Evolutionary conservation across 2,329 filamentous ascomycete genomes (phyloP).

Genomic region (Trichoderma oligosporum): DNA sequence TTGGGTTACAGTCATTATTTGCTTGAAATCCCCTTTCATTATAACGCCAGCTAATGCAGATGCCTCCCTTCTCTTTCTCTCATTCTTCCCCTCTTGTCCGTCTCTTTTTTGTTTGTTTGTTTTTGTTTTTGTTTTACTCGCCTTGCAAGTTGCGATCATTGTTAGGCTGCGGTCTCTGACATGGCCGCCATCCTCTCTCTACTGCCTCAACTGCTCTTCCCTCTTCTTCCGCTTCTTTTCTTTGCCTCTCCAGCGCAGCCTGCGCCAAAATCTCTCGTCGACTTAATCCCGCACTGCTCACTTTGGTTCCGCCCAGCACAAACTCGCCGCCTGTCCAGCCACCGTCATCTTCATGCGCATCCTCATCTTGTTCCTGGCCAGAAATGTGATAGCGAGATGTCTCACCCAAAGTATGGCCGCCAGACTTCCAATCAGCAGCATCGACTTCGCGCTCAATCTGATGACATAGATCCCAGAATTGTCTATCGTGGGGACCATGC

Average conservation of each 20-base stretch:
- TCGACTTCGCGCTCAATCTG: constrained; percentile 86
- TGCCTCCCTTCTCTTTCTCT: neutral
- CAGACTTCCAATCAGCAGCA: constrained; percentile 69
- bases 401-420: constrained; percentile 64
- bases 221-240: constrained; percentile 33
- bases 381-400: constrained; percentile 56
- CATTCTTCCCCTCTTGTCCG: too few species aligned
- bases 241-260: constrained; percentile 37
- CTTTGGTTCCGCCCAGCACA: constrained; percentile 58
- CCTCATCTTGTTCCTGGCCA: constrained; percentile 44
- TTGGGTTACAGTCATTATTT: too few species aligned
- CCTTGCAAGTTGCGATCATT: constrained; percentile 23
- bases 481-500: constrained; percentile 73
- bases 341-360: constrained; percentile 62
- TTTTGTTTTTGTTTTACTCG: too few species aligned
- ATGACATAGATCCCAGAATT: constrained; percentile 87
- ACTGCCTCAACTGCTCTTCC: constrained; percentile 30
- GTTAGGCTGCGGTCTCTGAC: constrained; percentile 26
- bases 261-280: constrained; percentile 70
- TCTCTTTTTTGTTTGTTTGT: too few species aligned
- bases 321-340: constrained; percentile 79
- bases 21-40: neutral
- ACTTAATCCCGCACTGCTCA: constrained; percentile 49
- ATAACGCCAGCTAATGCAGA: constrained; percentile 12
- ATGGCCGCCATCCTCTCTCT: constrained; percentile 31